Percentiles rank a stretch among this genome's conserved stretches.
These are phyloP conservation scores for Melaleuca quinquenervia DNA, from an alignment of 345 rosid genomes.

Conservation along the genomic window DNA sequence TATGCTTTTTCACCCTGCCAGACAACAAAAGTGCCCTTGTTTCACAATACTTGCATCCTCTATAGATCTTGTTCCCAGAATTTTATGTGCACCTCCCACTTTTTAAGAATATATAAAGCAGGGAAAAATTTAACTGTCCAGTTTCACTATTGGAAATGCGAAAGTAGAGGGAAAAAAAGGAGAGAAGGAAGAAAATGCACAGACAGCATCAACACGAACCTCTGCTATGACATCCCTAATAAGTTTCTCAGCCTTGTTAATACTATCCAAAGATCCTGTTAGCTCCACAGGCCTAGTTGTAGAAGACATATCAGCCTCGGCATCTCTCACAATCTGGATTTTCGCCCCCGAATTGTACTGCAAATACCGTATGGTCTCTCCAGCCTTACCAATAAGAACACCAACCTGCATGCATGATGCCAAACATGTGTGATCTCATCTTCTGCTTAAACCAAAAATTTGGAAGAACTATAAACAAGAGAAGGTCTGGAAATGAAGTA, in stretches of 20 bases:
- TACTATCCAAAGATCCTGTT: conserved; percentile 49
- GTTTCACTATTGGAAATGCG: background rate
- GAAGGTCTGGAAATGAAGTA: background rate
- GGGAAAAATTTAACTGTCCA: background rate
- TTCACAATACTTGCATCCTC: background rate
- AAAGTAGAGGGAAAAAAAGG: background rate
- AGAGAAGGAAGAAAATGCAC: background rate
- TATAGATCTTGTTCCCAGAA: background rate
- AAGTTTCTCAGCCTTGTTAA: conserved; percentile 76
- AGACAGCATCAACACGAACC: conserved; percentile 18
- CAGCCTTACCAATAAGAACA: conserved; percentile 88
- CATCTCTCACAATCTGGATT: conserved; percentile 85
- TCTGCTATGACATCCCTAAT: conserved; percentile 76
- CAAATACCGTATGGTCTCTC: conserved; percentile 71
- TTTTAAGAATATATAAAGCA: background rate
- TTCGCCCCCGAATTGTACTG: conserved; percentile 87
- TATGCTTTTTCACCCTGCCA: background rate
- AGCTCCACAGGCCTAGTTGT: conserved; percentile 75
- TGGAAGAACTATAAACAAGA: background rate
- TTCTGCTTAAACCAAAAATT: background rate
- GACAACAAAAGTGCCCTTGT: background rate
- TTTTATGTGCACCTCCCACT: background rate
- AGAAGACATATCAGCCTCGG: conserved; percentile 70
- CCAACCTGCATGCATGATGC: conserved; percentile 51
- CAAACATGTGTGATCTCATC: background rate